Evolutionary conservation across 2,329 filamentous ascomycete genomes (phyloP), one percentile per base, ranked within the genome.

Genomic region (Verticillium zaregamsianum): DNA sequence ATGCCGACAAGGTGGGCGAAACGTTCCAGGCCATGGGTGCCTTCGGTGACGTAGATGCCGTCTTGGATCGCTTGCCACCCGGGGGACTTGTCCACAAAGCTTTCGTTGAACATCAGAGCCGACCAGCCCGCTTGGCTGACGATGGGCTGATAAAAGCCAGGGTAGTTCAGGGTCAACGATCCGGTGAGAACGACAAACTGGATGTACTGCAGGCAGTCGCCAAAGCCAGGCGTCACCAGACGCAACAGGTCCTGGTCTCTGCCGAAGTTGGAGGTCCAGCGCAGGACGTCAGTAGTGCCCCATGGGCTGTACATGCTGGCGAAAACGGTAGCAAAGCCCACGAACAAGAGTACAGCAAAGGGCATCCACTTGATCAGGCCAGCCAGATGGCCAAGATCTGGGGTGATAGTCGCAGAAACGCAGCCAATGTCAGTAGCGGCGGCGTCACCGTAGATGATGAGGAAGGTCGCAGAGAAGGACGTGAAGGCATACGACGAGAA

Each of bases 221-320:
- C 93, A 72, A 99, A 98, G 1, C 95, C 95, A 5, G 95, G 95
- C 0, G 95, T 99, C 37, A 99, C 92, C 57, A 99, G 82, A 61
- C 95, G 88, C 60, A 99, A 81, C 66, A 97, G 80, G 76, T 99
- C 95, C 64, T 92, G 91, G 69, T 99, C 95, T 68, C 94, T 88
- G 39, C 95, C 95, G 73, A 96, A 98, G 73, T 99, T 99, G 71
- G 92, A 96, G n/a, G 92, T 93, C 93, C 94, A 99, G 67, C 91
- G 89, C 73, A 98, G 98, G 23, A 94, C 83, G 72, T 99, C 91
- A 8, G 87, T 87, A 1, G 92, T 91, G 23, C 95, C 95, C 94
- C 95, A 99, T 0, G 95, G 95, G 71, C 93, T 97, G 72, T 88
- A 94, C 40, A 96, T 91, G 58, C 88, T 91, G 3, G 95, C 93